phyloP scores from a whole-genome alignment of 1,284 basidiomycete species.

The Pascua guehoae region DNA sequence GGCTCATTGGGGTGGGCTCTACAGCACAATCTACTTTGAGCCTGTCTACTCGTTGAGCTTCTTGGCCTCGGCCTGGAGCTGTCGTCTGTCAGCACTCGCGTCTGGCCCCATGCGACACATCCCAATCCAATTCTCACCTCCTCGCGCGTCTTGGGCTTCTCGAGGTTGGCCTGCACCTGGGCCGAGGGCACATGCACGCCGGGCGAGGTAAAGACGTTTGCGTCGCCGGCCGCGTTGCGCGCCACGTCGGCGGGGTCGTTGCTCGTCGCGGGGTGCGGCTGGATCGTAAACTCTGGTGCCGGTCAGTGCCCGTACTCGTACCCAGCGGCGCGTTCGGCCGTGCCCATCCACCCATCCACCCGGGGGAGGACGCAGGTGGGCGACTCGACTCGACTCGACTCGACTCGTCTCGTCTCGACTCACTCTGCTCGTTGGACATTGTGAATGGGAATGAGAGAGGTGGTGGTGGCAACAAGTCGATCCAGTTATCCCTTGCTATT shows the following conservation, averaged over 20 bases:
- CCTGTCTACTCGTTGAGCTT: conserved; percentile 17
- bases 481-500: too few relatives aligned
- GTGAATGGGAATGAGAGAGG: too few relatives aligned
- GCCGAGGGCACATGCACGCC: conserved; percentile 38
- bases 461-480: too few relatives aligned
- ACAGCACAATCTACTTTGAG: too few relatives aligned
- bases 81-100: neutral
- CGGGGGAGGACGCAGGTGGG: too few relatives aligned
- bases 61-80: conserved; percentile 15
- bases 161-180: conserved; percentile 40
- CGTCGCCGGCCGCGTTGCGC: conserved; percentile 29
- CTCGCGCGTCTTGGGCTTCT: conserved; percentile 48
- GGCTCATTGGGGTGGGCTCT: too few relatives aligned
- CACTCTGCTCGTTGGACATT: too few relatives aligned
- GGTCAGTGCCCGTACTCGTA: too few relatives aligned
- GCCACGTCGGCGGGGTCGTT: conserved; percentile 49
- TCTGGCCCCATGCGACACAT: neutral
- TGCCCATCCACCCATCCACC: too few relatives aligned
- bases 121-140: conserved; percentile 42
- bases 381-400: too few relatives aligned
- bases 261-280: conserved; percentile 50
- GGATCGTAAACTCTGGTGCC: conserved; percentile 45
- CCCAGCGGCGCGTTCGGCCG: too few relatives aligned
- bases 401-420: too few relatives aligned
- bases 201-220: conserved; percentile 41